Evolutionary conservation across 2,329 filamentous ascomycete genomes (phyloP).

Genomic region (Tricladium varicosporioides): DNA sequence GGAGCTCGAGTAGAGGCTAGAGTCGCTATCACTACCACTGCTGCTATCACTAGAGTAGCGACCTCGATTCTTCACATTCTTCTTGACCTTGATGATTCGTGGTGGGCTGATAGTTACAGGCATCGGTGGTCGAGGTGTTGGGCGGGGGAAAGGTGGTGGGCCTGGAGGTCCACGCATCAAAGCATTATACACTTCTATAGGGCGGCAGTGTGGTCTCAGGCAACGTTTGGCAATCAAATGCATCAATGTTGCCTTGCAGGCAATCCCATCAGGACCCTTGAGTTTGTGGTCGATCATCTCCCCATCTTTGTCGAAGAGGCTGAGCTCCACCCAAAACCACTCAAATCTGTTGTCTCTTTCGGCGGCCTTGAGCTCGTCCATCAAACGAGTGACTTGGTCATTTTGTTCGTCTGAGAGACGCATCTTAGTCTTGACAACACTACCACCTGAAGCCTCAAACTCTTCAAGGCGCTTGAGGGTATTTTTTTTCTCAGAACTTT

Average conservation of each 20-base stretch:
- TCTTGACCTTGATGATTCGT: neutral
- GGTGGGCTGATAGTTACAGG: neutral
- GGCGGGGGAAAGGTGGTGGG: neutral
- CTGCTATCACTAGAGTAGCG: constrained; percentile 9
- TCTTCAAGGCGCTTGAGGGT: constrained; percentile 11
- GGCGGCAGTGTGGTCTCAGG: constrained; percentile 10
- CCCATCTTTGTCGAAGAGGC: constrained; percentile 12
- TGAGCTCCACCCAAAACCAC: constrained; percentile 25
- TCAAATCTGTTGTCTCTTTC: constrained; percentile 26
- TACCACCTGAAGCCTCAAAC: constrained; percentile 10
- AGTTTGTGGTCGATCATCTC: constrained; percentile 5
- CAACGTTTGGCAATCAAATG: constrained; percentile 22
- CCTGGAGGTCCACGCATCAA: constrained; percentile 6
- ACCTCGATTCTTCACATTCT: neutral
- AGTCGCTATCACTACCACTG: constrained; percentile 11
- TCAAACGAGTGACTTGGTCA: constrained; percentile 19
- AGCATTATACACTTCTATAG: constrained; percentile 13
- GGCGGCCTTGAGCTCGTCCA: constrained; percentile 18
- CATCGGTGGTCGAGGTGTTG: neutral
- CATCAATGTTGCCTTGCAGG: constrained; percentile 13
- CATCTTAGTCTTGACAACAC: constrained; percentile 20
- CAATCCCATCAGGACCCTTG: neutral
- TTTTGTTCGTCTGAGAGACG: constrained; percentile 22
- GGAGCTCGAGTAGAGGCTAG: neutral
- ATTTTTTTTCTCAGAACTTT: constrained; percentile 2